These are phyloP conservation scores for Solanum hybrid DNA, from an alignment of 305 asterid species.

Conservation along the genomic window DNA sequence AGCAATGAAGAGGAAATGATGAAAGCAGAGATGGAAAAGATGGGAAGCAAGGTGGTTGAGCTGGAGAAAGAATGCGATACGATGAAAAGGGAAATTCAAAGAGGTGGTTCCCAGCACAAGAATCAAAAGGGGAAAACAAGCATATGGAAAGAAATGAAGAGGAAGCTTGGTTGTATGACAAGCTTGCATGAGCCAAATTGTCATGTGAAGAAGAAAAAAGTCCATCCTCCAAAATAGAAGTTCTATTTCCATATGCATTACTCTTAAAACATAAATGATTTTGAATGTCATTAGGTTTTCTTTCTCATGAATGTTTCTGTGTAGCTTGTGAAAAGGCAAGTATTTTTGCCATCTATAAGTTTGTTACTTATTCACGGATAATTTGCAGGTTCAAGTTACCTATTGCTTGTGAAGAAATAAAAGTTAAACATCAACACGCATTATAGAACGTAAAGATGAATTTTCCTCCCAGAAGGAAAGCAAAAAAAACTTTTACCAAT, in stretches of 20 bases:
- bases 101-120: slow-evolving; percentile 2
- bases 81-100: slow-evolving; percentile 55
- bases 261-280: not conserved
- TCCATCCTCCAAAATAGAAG: slow-evolving; percentile 42
- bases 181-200: slow-evolving; percentile 40
- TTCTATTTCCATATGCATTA: not conserved
- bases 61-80: slow-evolving; percentile 51
- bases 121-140: slow-evolving; percentile 21
- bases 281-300: not conserved
- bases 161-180: slow-evolving; percentile 65
- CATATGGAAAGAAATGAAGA: slow-evolving; percentile 83
- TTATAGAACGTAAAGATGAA: not conserved
- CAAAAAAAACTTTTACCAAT: not conserved
- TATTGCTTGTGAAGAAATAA: not conserved
- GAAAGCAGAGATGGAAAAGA: slow-evolving; percentile 51
- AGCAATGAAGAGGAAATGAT: slow-evolving; percentile 25
- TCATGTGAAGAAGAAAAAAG: slow-evolving; percentile 58
- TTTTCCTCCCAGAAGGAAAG: not conserved
- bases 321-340: not conserved
- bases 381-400: not conserved
- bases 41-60: slow-evolving; percentile 57
- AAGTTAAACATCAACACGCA: not conserved
- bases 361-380: not conserved
- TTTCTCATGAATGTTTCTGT: not conserved
- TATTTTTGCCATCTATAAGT: not conserved